These are phyloP conservation scores for Sclerotinia spermophila DNA, from an alignment of 2,329 filamentous ascomycete genomes.

Conservation along the genomic window DNA sequence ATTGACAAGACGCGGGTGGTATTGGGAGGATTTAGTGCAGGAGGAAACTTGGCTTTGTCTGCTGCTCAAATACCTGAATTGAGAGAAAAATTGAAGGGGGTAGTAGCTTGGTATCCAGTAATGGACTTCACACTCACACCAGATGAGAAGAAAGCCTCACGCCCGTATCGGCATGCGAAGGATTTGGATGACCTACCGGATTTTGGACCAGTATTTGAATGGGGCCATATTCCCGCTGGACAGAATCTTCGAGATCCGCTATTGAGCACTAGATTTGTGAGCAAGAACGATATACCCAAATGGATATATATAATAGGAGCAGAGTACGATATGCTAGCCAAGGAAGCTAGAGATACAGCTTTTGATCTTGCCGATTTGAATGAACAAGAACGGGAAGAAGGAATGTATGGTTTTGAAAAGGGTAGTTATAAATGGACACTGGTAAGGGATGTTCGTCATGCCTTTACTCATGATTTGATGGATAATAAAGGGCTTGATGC, in stretches of 20 bases:
- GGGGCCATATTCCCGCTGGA: slow-evolving; percentile 28
- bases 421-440: slow-evolving; percentile 25
- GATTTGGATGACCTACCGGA: slow-evolving; percentile 24
- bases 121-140: slow-evolving; percentile 41
- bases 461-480: slow-evolving; percentile 26
- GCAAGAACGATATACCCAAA: slow-evolving; percentile 27
- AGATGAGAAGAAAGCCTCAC: slow-evolving; percentile 33
- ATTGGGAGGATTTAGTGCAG: slow-evolving; percentile 49
- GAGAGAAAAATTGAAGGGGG: slow-evolving; percentile 36
- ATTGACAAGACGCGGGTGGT: slow-evolving; percentile 44
- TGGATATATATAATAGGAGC: slow-evolving; percentile 25
- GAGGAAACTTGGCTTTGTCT: slow-evolving; percentile 47
- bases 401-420: slow-evolving; percentile 24
- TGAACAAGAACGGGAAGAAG: slow-evolving; percentile 14
- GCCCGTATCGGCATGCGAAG: slow-evolving; percentile 36
- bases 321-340: slow-evolving; percentile 26
- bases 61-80: slow-evolving; percentile 42
- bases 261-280: slow-evolving; percentile 28
- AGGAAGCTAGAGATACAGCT: slow-evolving; percentile 24
- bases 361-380: slow-evolving; percentile 22
- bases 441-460: slow-evolving; percentile 24
- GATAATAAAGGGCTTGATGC: slow-evolving; percentile 21
- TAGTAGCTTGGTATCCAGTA: slow-evolving; percentile 45
- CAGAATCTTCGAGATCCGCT: slow-evolving; percentile 30
- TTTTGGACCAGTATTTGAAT: slow-evolving; percentile 28